phyloP scores from a whole-genome alignment of 2,329 filamentous ascomycete genomes.

The Epichloe amarillans region DNA sequence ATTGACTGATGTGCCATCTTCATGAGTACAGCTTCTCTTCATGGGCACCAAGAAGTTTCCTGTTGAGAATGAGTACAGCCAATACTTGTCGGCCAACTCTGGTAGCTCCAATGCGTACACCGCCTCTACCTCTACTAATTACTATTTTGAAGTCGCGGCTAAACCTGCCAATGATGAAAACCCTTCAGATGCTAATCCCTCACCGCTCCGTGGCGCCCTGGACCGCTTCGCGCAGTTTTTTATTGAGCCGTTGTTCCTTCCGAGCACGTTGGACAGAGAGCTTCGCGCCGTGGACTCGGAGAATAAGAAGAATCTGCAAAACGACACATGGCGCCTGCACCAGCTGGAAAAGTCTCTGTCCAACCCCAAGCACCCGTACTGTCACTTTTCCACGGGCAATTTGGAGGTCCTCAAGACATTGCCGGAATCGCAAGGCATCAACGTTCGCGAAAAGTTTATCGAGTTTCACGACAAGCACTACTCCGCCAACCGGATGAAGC shows the following conservation, averaged over 20 bases:
- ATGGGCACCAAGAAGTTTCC: constrained; percentile 99
- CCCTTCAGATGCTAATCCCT: constrained; percentile 40
- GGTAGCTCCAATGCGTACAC: constrained; percentile 95
- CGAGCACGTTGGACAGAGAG: constrained; percentile 75
- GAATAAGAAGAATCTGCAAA: constrained; percentile 95
- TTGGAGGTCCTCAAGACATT: constrained; percentile 73
- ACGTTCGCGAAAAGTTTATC: constrained; percentile 83
- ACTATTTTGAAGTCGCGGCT: constrained; percentile 90
- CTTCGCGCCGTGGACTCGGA: constrained; percentile 84
- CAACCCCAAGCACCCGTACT: constrained; percentile 76
- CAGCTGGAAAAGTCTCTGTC: constrained; percentile 83
- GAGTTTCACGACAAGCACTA: constrained; percentile 83
- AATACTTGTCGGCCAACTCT: constrained; percentile 81
- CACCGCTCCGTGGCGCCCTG: constrained; percentile 62
- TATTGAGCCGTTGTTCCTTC: constrained; percentile 72
- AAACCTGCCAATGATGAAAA: constrained; percentile 52
- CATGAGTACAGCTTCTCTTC: constrained; percentile 55
- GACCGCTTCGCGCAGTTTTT: constrained; percentile 94
- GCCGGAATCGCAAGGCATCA: constrained; percentile 65
- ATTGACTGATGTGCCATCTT: constrained; percentile 7
- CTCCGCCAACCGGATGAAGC: constrained; percentile 86
- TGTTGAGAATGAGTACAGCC: constrained; percentile 86
- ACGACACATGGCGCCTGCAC: constrained; percentile 73
- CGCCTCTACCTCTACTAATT: constrained; percentile 86
- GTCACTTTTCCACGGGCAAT: constrained; percentile 85